Base-by-base conservation (phyloP, 1,284 basidiomycete genomes). In the Fomitopsis schrenkii region DNA sequence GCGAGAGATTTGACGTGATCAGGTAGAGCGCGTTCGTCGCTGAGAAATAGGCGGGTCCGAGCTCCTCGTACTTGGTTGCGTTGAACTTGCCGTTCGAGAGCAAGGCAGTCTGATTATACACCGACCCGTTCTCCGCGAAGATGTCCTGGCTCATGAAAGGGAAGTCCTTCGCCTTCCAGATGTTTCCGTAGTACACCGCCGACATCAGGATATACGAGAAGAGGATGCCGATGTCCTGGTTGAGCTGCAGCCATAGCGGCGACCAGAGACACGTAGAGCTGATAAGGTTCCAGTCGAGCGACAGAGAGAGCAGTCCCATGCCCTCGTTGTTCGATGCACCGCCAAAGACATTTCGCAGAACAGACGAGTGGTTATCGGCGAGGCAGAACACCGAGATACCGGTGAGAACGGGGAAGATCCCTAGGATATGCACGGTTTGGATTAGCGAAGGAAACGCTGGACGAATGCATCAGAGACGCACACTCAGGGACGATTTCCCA, bases 311-410 rank as follows among this genome's bases (percentile, higher is more conserved):
- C 38, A 84, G 63, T 12, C 80, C 82, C 28, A 84, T 76, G 22
- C 82, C 83, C 69, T 87, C 82, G 62, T 88, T 86, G 63, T 84
- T 85, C 64, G 82, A 82, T 2, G 78, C 82, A 30, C 85, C 84
- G 48, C 86, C 85, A 59, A 88, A 87, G 3, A 88, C 70, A 38
- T 80, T 79, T 1, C 84, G 81, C 67, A 87, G 80, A 28, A 79
- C 71, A 1, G 76, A 65, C 19, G 72, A 81, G 33, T 75, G 72
- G 58, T 78, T 85, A 62, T 80, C 77, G 9, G 84, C 86, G 15
- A 88, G 74, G 64, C 87, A 89, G 70, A 87, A 81, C 45, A 89
- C 78, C 1, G 73, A 83, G 38, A 84, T 64, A 7, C 82, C 83
- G 0, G 80, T 83, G 33, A 83, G 73, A 5, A 76, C 61, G 8